Conservation (phyloP, 2,329 filamentous ascomycete genomes). For the Neobulgaria alba region DNA sequence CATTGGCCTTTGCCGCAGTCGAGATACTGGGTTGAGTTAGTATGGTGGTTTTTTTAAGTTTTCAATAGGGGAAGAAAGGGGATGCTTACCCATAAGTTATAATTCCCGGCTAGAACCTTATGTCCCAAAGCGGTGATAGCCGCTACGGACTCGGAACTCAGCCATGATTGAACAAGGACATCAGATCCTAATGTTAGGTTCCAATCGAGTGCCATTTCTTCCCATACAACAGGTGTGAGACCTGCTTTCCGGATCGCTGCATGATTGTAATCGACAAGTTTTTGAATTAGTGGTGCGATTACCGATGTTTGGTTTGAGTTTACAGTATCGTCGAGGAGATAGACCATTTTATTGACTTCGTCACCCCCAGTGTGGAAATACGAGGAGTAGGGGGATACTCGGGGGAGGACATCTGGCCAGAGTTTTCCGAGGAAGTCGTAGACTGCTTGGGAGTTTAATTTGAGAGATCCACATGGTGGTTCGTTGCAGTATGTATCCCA, state of each 20-base stretch:
- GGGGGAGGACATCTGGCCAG: conserved; percentile 68
- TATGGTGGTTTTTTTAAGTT: conserved; percentile 15
- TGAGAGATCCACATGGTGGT: conserved; percentile 61
- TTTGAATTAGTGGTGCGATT: conserved; percentile 68
- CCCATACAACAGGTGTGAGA: conserved; percentile 73
- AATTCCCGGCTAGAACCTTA: conserved; percentile 67
- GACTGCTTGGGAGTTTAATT: conserved; percentile 65
- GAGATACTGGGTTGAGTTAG: conserved; percentile 63
- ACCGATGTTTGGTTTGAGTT: conserved; percentile 54
- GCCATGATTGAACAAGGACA: conserved; percentile 74
- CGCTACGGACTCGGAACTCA: conserved; percentile 51
- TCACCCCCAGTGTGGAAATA: conserved; percentile 87
- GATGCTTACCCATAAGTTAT: conserved; percentile 47
- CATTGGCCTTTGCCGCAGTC: conserved; percentile 77
- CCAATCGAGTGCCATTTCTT: conserved; percentile 76
- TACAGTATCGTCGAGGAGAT: conserved; percentile 65
- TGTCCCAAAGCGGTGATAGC: conserved; percentile 53
- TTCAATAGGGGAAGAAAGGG: neutral
- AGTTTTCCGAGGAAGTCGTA: conserved; percentile 63
- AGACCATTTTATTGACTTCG: conserved; percentile 72
- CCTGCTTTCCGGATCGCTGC: conserved; percentile 52
- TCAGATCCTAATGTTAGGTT: conserved; percentile 63
- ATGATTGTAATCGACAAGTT: conserved; percentile 65
- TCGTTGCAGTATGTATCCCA: conserved; percentile 53
- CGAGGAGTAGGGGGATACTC: conserved; percentile 57